Base-by-base conservation (phyloP, 495 filamentous ascomycete species). In the Polyplosphaeria fusca region DNA sequence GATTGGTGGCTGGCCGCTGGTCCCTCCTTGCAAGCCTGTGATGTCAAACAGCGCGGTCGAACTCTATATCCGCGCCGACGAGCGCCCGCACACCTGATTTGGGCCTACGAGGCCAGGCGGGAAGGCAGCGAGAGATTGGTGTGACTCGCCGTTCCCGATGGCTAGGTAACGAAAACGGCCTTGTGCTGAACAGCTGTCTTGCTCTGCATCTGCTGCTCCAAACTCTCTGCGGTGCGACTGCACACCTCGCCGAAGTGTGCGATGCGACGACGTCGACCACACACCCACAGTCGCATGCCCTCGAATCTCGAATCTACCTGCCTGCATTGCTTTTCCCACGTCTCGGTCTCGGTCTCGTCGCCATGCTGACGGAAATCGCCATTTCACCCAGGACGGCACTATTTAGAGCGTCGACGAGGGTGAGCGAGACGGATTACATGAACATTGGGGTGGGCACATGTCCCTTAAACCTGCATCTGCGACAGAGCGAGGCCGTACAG, bases 131-230 rank as follows among this genome's bases (percentile, higher is more conserved):
- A 41, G 46, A 52, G 27, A 20, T 14, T 7, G 14, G 30, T 35
- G 14, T 7, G 7, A 27, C n/a, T 55, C 25, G 44, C 11, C 27
- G 37, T 27, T 47, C 41, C 55, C 50, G 43, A 40, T 7, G 20
- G 18, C 24, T 25, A 43, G 61, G 55, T 60, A 64, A 64, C 61
- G 61, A 60, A 38, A 60, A 60, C 47, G 54, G 42, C 41, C 28
- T 25, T 39, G 47, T 60, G 49, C 26, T 52, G 32, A 18, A 44
- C 39, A 39, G 38, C 35, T 42, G 47, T 47, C 40, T n/a, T n/a
- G n/a, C n/a, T n/a, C n/a, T n/a, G 41, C 13, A 30, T 38, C 28
- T 44, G 30, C 19, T 48, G 42, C 14, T n/a, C 32, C 25, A 40
- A 7, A 5, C 39, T 42, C 39, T 32, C 16, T 50, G 49, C 47